Evolutionary conservation across 2,329 filamentous ascomycete species (phyloP), one percentile per base, ranked within the genome.

Genomic region (Trichoderma harzianum): DNA sequence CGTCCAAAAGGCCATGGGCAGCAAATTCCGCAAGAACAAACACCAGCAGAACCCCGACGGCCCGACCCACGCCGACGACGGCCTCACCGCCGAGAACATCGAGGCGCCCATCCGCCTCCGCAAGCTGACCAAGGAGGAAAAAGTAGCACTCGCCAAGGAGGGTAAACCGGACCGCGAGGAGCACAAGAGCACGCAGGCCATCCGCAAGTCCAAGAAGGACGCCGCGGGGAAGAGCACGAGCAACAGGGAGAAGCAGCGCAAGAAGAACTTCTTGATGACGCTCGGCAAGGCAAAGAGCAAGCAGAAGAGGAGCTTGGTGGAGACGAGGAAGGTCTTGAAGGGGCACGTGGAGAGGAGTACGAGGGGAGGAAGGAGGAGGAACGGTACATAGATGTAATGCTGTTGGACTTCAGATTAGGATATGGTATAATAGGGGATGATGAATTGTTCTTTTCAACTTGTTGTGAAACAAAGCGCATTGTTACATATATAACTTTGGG

Each of bases 181-280:
- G 80, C 94, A 97, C 84, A 94, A 95, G 85, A 93, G 90, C 74
- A 96, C 93, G 69, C 91, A 93, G 74, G 94, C 94, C 18, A 91
- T 93, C 79, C 88, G 93, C 78, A 93, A 94, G 86, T 90, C 93
- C 80, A 93, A 95, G 87, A 97, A 97, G 88, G 90, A 91, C 77
- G 87, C 90, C 2, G 89, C 94, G 83, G 96, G 96, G 78, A 98
- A 98, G 90, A 97, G 93, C 80, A 95, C 94, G 47, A 98, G 95
- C 75, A 99, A 99, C 84, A 93, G 93, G 84, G 96, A 99, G 86
- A 99, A 99, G 89, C 90, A 93, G 55, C 87, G 95, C 76, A 94
- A 93, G 88, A 99, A 99, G 92, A 99, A 99, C 82, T 97, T 99
- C 83, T 81, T 99, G 78, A 99, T 99, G 96, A 98, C 95, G 51